phyloP scores from a whole-genome alignment of 306 rosid species.

The Leucaena leucocephala region DNA sequence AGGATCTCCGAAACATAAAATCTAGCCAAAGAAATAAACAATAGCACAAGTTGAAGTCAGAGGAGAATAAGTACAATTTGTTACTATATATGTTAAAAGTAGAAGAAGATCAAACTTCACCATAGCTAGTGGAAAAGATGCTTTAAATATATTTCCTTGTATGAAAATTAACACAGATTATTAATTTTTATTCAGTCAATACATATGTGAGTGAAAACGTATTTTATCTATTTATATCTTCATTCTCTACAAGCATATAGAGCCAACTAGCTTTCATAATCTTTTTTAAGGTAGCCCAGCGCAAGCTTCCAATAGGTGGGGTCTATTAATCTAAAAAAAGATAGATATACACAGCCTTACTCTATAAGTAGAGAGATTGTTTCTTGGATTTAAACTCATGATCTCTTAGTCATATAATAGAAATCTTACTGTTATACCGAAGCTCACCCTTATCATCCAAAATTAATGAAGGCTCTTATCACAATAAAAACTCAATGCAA shows the following conservation, averaged over 20 bases:
- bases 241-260: neutral
- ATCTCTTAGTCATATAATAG: too few species aligned
- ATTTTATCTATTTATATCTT: neutral
- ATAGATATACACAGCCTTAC: too few species aligned
- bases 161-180: neutral
- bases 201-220: slow-evolving; percentile 2
- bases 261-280: neutral
- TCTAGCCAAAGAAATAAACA: slow-evolving; percentile 47
- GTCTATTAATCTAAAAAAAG: too few species aligned
- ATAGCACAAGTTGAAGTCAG: slow-evolving; percentile 9
- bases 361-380: too few species aligned
- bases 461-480: neutral
- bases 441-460: neutral
- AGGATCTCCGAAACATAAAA: slow-evolving; percentile 77
- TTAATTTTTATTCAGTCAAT: slow-evolving; percentile 3
- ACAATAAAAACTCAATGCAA: neutral
- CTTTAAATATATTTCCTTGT: neutral
- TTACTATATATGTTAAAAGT: neutral
- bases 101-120: neutral
- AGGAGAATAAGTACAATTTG: neutral
- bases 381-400: too few species aligned
- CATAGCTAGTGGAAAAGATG: neutral
- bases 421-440: too few species aligned
- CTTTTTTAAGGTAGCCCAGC: neutral
- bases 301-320: too few species aligned